Evolutionary conservation across 257 asterid species (phyloP).

Genomic region (Linaria vulgaris): DNA sequence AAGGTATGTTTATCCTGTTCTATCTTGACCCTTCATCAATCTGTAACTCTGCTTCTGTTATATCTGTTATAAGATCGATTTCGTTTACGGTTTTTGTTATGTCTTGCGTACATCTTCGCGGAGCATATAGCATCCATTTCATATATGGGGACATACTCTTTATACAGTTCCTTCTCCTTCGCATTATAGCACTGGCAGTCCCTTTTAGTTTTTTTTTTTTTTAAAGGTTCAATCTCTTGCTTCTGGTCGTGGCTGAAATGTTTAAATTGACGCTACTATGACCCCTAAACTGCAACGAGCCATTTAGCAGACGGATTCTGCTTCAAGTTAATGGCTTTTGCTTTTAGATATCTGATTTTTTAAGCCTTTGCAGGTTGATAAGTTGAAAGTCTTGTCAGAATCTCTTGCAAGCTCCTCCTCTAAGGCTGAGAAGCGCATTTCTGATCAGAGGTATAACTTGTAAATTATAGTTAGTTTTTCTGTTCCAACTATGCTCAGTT

Average conservation of each 20-base stretch:
- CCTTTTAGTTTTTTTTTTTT: conserved; percentile 3
- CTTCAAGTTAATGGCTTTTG: conserved; percentile 17
- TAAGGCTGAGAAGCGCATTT: conserved; percentile 88
- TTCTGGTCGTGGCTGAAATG: conserved; percentile 11
- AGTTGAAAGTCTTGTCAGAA: conserved; percentile 85
- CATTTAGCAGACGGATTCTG: conserved; percentile 2
- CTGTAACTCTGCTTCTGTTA: conserved; percentile 1
- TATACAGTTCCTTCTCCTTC: not conserved
- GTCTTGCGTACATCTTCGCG: not conserved
- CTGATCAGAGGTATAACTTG: conserved; percentile 65
- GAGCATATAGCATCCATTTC: not conserved
- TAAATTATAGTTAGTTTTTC: conserved; percentile 6
- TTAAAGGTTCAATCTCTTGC: not conserved
- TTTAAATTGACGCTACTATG: conserved; percentile 21
- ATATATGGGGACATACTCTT: conserved; percentile 11
- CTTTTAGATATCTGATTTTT: conserved; percentile 24
- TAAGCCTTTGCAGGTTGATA: conserved; percentile 73
- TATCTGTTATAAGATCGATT: no score
- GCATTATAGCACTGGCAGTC: not conserved
- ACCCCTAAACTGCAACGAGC: conserved; percentile 17
- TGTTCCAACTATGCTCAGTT: conserved; percentile 8
- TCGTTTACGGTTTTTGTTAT: conserved; percentile 3
- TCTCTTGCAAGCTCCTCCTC: conserved; percentile 81
- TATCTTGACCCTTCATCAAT: conserved; percentile 2
- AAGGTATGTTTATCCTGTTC: conserved; percentile 49